Percentiles rank a stretch among this genome's conserved stretches.
Evolutionary conservation across 768 basidiomycete genomes (phyloP).

Genomic region (Macrolepiota fuliginosa): DNA sequence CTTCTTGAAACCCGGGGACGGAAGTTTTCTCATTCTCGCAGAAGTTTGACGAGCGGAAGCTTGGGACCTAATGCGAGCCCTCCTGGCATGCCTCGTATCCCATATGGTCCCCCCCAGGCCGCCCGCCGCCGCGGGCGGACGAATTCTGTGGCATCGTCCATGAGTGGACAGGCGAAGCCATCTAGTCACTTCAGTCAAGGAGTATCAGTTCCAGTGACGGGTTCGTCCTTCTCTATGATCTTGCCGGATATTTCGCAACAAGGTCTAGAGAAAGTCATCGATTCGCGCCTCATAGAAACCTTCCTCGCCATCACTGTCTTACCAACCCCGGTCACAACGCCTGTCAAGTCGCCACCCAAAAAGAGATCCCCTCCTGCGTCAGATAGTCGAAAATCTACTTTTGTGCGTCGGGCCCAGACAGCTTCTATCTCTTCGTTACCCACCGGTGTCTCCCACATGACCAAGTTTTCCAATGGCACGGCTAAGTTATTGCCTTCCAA

Average conservation of each 20-base stretch:
- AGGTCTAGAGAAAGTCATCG: slow-evolving; percentile 66
- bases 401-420: background rate
- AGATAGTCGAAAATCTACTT: background rate
- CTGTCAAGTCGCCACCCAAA: slow-evolving; percentile 6
- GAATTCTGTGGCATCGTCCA: slow-evolving; percentile 50
- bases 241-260: slow-evolving; percentile 64
- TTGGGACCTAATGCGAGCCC: background rate
- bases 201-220: slow-evolving; percentile 13
- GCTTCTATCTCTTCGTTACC: slow-evolving; percentile 2
- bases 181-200: slow-evolving; percentile 11
- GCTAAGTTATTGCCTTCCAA: background rate
- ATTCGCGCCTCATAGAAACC: slow-evolving; percentile 75
- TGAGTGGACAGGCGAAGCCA: slow-evolving; percentile 19
- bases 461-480: background rate
- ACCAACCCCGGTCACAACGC: slow-evolving; percentile 8
- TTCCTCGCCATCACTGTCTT: slow-evolving; percentile 58
- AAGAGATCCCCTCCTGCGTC: background rate
- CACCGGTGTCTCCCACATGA: background rate
- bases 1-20: slow-evolving; percentile 25
- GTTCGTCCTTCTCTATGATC: slow-evolving; percentile 24
- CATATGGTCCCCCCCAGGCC: slow-evolving; percentile 11
- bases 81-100: background rate
- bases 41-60: slow-evolving; percentile 29
- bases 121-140: slow-evolving; percentile 34
- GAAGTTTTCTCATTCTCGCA: slow-evolving; percentile 44